Evolutionary conservation across 2,329 filamentous ascomycete genomes (phyloP).

Genomic region (Alternaria triticimaculans): DNA sequence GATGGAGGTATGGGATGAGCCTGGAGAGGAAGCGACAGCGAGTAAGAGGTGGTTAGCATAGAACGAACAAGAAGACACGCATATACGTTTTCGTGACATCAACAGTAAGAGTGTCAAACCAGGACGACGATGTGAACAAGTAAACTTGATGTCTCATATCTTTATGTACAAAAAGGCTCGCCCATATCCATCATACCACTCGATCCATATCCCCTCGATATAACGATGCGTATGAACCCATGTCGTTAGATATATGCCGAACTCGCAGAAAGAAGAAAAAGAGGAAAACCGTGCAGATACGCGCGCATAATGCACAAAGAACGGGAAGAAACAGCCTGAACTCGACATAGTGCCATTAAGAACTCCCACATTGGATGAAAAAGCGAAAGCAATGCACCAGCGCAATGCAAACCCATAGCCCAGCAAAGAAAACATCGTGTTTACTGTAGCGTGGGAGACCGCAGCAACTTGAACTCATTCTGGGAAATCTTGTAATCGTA

Average conservation of each 20-base stretch:
- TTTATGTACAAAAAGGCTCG: slow-evolving; percentile 19
- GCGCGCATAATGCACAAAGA: slow-evolving; percentile 13
- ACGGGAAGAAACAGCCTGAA: slow-evolving; percentile 11
- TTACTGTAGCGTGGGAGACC: slow-evolving; percentile 12
- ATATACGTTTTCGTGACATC: not conserved
- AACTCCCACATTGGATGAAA: slow-evolving; percentile 14
- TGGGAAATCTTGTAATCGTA: slow-evolving; percentile 14
- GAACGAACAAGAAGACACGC: not conserved
- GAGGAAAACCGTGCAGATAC: not conserved
- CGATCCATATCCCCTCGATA: slow-evolving; percentile 5
- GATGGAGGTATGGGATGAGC: slow-evolving; percentile 55
- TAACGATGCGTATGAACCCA: slow-evolving; percentile 18
- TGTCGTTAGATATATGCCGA: slow-evolving; percentile 12
- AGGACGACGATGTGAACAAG: not conserved
- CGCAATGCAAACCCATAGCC: slow-evolving; percentile 41
- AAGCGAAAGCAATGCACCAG: slow-evolving; percentile 40
- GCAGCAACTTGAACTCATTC: slow-evolving; percentile 13
- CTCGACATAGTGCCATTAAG: slow-evolving; percentile 13
- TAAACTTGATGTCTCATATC: slow-evolving; percentile 7
- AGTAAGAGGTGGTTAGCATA: not conserved
- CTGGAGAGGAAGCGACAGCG: not conserved
- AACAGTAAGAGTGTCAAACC: not conserved
- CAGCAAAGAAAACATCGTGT: slow-evolving; percentile 26
- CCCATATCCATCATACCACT: slow-evolving; percentile 11
- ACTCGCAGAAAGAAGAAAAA: not conserved